A percentile compares a stretch with the other conserved stretches of the same genome.
These are phyloP conservation scores for Rhododendron vialii DNA, from an alignment of 148 eudicot genomes.

Conservation along the genomic window DNA sequence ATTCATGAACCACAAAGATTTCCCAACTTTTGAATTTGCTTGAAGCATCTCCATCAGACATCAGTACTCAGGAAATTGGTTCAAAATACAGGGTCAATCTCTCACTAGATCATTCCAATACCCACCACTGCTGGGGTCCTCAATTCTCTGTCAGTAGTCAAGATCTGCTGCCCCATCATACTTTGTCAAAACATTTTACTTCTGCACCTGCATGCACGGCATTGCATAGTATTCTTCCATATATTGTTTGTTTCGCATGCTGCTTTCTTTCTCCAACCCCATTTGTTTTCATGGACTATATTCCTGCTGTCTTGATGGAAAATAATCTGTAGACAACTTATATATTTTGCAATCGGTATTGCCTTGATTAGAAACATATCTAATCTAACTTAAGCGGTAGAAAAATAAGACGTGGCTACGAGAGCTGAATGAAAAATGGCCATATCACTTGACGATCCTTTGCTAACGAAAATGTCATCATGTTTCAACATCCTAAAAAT, in stretches of 20 bases:
- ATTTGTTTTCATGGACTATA: too few species aligned
- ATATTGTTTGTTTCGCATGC: not conserved
- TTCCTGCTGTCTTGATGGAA: not conserved
- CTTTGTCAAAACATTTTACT: not conserved
- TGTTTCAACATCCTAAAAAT: too few species aligned
- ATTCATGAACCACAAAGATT: too few species aligned
- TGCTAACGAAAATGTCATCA: not conserved
- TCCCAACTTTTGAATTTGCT: too few species aligned
- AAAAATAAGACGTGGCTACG: not conserved
- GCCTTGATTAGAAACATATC: not conserved
- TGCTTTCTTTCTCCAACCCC: too few species aligned
- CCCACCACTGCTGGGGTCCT: not conserved
- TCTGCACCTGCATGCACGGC: not conserved
- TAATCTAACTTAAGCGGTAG: not conserved
- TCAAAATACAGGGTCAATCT: not conserved
- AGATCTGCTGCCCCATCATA: not conserved
- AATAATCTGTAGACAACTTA: not conserved
- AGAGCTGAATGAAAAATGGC: not conserved
- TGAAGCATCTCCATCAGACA: too few species aligned
- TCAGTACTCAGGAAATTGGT: too few species aligned
- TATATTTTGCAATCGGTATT: not conserved
- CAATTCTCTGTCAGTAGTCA: not conserved
- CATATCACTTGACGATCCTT: not conserved
- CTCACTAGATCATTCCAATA: not conserved
- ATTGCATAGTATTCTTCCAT: not conserved